These are phyloP conservation scores for Amaranthus tricolor DNA, from an alignment of 179 eudicot genomes.

Conservation along the genomic window DNA sequence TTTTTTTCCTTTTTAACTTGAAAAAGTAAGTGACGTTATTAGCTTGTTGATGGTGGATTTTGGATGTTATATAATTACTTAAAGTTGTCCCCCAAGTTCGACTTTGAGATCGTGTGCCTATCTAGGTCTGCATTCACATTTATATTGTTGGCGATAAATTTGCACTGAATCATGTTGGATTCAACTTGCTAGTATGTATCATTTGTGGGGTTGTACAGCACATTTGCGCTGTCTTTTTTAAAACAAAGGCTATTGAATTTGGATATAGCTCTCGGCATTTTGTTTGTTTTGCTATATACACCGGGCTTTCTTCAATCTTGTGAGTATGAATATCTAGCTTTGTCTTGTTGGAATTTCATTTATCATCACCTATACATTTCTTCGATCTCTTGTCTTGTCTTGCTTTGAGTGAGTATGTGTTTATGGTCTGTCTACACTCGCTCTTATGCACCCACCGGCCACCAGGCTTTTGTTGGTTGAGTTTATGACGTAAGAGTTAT, in stretches of 20 bases:
- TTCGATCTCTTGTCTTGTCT: too few species aligned
- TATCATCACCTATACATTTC: too few species aligned
- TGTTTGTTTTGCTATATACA: neutral
- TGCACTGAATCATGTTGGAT: slow-evolving; percentile 17
- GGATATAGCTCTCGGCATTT: neutral
- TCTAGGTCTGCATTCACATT: slow-evolving; percentile 20
- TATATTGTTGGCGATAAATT: slow-evolving; percentile 16
- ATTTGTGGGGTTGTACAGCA: slow-evolving; percentile 13
- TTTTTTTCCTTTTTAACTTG: slow-evolving; percentile 17
- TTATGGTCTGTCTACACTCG: too few species aligned
- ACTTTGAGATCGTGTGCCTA: slow-evolving; percentile 24
- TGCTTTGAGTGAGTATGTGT: too few species aligned
- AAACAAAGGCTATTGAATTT: slow-evolving; percentile 10
- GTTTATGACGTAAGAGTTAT: too few species aligned
- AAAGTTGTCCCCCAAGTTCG: slow-evolving; percentile 22
- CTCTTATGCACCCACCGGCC: too few species aligned
- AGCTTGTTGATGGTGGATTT: slow-evolving; percentile 28
- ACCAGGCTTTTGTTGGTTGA: too few species aligned
- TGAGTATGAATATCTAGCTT: too few species aligned
- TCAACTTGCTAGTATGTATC: slow-evolving; percentile 23
- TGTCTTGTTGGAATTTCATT: too few species aligned
- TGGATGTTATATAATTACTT: slow-evolving; percentile 14
- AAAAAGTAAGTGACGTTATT: slow-evolving; percentile 24
- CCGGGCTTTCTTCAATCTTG: neutral
- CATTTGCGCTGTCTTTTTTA: slow-evolving; percentile 3